These are phyloP conservation scores for Blastomyces emzantsi DNA, from an alignment of 2,329 filamentous ascomycete genomes.

Conservation along the genomic window DNA sequence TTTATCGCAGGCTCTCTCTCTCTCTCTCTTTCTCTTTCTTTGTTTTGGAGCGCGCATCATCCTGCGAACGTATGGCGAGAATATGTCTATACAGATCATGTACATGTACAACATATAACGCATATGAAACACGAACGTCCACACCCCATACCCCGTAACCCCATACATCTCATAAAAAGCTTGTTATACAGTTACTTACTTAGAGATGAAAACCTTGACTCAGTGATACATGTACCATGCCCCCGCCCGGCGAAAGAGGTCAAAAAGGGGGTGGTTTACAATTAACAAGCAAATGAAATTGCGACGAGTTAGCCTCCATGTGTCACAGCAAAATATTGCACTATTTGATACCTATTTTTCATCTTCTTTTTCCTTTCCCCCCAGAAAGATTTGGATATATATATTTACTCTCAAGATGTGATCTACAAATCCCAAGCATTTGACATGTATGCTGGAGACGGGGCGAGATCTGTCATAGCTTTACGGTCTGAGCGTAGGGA, in stretches of 20 bases:
- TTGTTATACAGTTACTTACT: too few relatives aligned
- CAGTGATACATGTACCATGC: background rate
- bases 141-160: background rate
- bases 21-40: background rate
- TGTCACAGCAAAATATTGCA: too few relatives aligned
- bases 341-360: too few relatives aligned
- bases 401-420: background rate
- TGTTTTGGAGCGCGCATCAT: background rate
- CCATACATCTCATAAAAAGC: background rate
- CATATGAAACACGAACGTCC: too few relatives aligned
- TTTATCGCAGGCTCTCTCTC: background rate
- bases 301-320: too few relatives aligned
- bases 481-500: background rate
- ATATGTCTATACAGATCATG: background rate
- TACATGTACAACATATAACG: too few relatives aligned
- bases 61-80: background rate
- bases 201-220: background rate
- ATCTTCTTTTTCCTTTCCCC: too few relatives aligned
- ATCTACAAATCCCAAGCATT: background rate
- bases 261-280: too few relatives aligned
- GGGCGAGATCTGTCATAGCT: background rate
- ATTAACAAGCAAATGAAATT: too few relatives aligned
- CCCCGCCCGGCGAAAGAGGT: too few relatives aligned
- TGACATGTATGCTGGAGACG: too few relatives aligned
- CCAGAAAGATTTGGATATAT: too few relatives aligned